Base-by-base conservation (phyloP, 2,329 filamentous ascomycete genomes). In the Xenosphaeropsis pyriputrescens region DNA sequence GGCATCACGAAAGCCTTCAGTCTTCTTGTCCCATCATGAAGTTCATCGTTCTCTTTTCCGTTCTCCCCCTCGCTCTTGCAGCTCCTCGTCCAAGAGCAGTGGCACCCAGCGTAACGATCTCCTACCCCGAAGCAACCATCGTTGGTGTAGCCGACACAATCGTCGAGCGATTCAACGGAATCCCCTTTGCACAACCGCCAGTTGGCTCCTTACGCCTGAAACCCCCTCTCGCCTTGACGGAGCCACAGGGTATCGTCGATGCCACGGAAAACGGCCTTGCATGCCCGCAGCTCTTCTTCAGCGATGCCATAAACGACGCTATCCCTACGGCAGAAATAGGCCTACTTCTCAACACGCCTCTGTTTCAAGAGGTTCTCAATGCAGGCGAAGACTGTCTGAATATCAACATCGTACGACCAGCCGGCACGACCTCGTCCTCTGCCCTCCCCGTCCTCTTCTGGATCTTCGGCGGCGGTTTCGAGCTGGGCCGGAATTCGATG, bases 161-260 rank as follows among this genome's bases (percentile, higher is more conserved):
- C 4, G 18, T 43, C 14, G 41, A 43, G n/a, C 40, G 17, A 17
- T 86, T 82, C 60, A 74, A 70, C 40, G 79, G 75, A 19, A 83
- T 88, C 41, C 81, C 80, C 3, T 88, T 74, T 50, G 79, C 79
- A 3, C 63, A 80, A 40, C 66, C 79, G 2, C 81, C 81, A 0
- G 64, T 68, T 0, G 79, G 77, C 0, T 54, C 63, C 4, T 60
- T 83, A 14, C 73, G 82, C 9, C 66, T 86, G 29, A 75, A 68
- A 50, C 75, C 79, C 5, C 82, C 82, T 0, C 65, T 72, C 48
- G 61, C 66, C 6, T 57, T 80, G 13, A 65, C 75, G 31, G 77
- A 72, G 0, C 73, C 70, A 14, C 65, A 75, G 0, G 67, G 65
- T 4, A 65, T 75, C 6, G 13, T 43, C 16, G 11, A 19, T n/a